Evolutionary conservation across 176 grass and related monocot genomes (phyloP).

Genomic region (Puccinellia tenuiflora): DNA sequence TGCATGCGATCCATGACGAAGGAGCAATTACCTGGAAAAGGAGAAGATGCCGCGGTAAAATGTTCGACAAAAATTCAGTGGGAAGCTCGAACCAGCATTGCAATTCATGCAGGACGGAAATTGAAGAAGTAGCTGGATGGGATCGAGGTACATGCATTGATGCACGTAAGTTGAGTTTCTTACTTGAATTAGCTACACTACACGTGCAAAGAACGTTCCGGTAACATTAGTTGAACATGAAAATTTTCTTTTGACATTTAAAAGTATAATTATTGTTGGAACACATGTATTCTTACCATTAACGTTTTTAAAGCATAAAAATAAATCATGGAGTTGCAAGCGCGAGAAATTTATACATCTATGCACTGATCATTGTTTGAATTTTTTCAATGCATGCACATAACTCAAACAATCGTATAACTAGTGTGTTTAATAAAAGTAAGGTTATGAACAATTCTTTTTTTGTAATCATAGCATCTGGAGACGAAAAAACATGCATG

Average conservation of each 20-base stretch:
- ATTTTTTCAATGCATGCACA: background rate
- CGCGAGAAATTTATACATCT: too few species aligned
- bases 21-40: background rate
- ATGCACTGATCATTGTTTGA: background rate
- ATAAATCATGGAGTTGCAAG: too few species aligned
- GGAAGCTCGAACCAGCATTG: background rate
- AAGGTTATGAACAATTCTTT: background rate
- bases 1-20: background rate
- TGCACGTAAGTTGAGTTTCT: background rate
- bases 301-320: background rate
- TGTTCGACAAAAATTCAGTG: background rate
- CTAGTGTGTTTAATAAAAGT: background rate
- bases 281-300: background rate
- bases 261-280: background rate
- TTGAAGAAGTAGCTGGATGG: background rate
- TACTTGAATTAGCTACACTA: background rate
- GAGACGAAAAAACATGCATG: background rate
- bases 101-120: background rate
- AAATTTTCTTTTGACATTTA: background rate
- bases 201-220: background rate
- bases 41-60: background rate
- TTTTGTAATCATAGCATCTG: background rate
- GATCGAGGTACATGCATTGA: background rate
- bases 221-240: background rate
- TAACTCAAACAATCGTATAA: background rate